Evolutionary conservation across 345 rosid genomes (phyloP).

Genomic region (Cardamine chenopodiifolia): DNA sequence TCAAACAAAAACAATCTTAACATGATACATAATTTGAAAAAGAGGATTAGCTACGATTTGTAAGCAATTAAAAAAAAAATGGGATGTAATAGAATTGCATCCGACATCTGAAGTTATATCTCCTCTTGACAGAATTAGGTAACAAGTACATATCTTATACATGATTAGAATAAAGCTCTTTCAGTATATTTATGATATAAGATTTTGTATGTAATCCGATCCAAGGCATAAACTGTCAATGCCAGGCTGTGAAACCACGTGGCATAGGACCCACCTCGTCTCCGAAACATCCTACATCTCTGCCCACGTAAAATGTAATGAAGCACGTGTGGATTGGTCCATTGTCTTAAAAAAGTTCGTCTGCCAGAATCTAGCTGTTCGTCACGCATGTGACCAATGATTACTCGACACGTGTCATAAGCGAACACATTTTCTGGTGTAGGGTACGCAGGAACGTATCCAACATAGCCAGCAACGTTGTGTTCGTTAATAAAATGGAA

Average conservation of each 20-base stretch:
- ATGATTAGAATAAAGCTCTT: neutral
- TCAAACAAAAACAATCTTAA: neutral
- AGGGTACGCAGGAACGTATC: conserved; percentile 27
- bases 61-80: neutral
- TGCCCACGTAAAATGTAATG: conserved; percentile 33
- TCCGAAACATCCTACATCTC: conserved; percentile 34
- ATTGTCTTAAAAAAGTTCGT: conserved; percentile 16
- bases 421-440: conserved; percentile 21
- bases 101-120: neutral
- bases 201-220: conserved; percentile 27
- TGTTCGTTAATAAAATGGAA: conserved; percentile 21
- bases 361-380: conserved; percentile 38
- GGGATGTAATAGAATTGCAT: neutral
- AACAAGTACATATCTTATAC: neutral
- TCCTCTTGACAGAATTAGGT: neutral
- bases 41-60: neutral
- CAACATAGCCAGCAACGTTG: conserved; percentile 20
- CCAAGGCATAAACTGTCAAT: conserved; percentile 28
- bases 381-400: conserved; percentile 23
- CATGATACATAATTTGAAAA: neutral
- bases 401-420: neutral
- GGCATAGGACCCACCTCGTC: conserved; percentile 27
- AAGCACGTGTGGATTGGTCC: conserved; percentile 36
- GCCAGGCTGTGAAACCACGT: conserved; percentile 33
- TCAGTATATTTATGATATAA: neutral